phyloP scores from a whole-genome alignment of 352 stramenopile genomes.

The Peronosclerospora sorghi region DNA sequence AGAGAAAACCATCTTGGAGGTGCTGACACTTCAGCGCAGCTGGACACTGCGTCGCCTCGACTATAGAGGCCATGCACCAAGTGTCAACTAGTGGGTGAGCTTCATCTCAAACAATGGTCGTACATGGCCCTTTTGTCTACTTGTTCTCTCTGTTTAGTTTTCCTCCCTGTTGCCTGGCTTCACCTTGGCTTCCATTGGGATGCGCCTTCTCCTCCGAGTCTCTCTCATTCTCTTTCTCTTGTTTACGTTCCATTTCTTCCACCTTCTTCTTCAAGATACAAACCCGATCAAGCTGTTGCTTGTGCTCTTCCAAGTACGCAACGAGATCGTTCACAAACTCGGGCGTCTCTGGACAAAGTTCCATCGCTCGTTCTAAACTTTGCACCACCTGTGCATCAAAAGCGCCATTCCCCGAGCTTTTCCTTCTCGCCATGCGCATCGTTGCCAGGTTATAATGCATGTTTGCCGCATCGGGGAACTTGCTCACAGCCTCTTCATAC shows the following conservation, averaged over 20 bases:
- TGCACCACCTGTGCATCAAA: constrained; percentile 18
- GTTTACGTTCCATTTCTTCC: constrained; percentile 4
- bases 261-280: constrained; percentile 16
- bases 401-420: constrained; percentile 4
- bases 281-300: constrained; percentile 6
- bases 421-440: constrained; percentile 44
- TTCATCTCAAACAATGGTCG: too few relatives aligned
- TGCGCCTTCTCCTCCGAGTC: constrained; percentile 9
- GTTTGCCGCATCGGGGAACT: constrained; percentile 35
- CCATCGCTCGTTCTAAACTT: constrained; percentile 34
- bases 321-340: constrained; percentile 47
- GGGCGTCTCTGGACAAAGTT: constrained; percentile 23
- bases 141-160: too few relatives aligned
- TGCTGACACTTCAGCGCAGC: constrained; percentile 27
- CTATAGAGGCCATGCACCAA: constrained; percentile 12
- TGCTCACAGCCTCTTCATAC: constrained; percentile 28
- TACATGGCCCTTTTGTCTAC: too few relatives aligned
- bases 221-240: constrained; percentile 2
- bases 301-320: constrained; percentile 26
- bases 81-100: too few relatives aligned
- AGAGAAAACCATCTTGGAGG: constrained; percentile 30
- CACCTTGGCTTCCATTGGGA: too few relatives aligned
- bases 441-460: constrained; percentile 61
- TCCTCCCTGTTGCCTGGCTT: too few relatives aligned
- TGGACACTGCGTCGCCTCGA: constrained; percentile 32